Evolutionary conservation across 208 protist species (phyloP).

Genomic region (Trypanosoma boissoni): DNA sequence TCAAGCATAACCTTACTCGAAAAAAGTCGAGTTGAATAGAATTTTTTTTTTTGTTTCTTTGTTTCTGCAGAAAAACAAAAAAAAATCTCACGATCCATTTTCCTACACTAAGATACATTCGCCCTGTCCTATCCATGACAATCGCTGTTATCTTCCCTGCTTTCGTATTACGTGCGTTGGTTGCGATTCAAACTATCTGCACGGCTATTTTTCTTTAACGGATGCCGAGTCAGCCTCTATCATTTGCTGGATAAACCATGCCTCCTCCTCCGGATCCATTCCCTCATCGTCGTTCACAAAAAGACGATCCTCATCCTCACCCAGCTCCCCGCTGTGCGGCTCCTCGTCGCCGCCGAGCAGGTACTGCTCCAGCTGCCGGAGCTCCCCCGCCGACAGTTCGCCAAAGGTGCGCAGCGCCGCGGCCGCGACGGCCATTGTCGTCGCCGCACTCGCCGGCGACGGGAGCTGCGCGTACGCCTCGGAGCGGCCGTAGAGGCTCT

Average conservation of each 20-base stretch:
- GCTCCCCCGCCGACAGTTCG: constrained; percentile 15
- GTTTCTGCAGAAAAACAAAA: constrained; percentile 4
- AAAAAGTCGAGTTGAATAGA: no score
- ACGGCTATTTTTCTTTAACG: constrained; percentile 4
- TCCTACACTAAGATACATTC: no score
- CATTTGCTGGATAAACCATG: constrained; percentile 85
- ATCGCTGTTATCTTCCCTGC: no score
- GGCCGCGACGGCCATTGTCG: constrained; percentile 7
- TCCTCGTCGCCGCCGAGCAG: constrained; percentile 11
- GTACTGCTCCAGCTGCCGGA: constrained; percentile 20
- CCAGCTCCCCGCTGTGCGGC: background rate
- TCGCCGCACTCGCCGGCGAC: background rate
- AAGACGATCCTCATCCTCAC: constrained; percentile 31
- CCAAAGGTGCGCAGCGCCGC: constrained; percentile 10
- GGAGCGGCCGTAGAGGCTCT: background rate
- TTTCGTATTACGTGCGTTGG: background rate
- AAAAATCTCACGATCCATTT: no score
- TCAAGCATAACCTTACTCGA: no score
- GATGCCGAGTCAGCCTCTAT: constrained; percentile 25
- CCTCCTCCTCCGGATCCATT: constrained; percentile 72
- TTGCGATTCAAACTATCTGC: background rate
- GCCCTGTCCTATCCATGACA: no score
- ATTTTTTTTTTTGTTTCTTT: no score
- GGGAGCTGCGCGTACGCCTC: background rate
- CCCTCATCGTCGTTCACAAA: constrained; percentile 61